phyloP scores from a whole-genome alignment of 2,329 filamentous ascomycete species.

The Anisogramma anomala region DNA sequence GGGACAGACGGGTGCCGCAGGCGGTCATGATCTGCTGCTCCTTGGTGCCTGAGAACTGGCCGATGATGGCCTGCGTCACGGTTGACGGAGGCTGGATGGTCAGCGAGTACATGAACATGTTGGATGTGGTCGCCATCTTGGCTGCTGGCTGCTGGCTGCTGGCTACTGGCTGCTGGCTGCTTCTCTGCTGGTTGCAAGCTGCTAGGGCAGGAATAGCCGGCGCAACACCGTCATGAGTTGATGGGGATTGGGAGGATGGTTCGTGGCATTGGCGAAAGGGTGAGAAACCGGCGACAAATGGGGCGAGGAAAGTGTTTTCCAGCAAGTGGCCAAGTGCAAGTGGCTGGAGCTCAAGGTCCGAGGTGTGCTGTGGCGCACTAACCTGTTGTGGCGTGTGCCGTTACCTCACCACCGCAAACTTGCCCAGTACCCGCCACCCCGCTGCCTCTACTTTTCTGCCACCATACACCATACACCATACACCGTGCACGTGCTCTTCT shows the following conservation, averaged over 20 bases:
- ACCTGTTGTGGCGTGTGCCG: background rate
- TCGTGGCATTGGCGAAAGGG: background rate
- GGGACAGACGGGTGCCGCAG: slow-evolving; percentile 77
- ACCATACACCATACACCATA: too few species aligned
- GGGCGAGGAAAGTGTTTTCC: background rate
- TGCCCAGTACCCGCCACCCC: background rate
- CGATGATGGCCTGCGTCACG: slow-evolving; percentile 80
- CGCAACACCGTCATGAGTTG: slow-evolving; percentile 26
- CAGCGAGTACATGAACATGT: slow-evolving; percentile 97
- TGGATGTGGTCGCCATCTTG: slow-evolving; percentile 91
- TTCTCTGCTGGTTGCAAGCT: too few species aligned
- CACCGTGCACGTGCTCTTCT: too few species aligned
- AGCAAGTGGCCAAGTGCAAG: background rate
- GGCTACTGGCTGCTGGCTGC: too few species aligned
- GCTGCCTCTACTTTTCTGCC: too few species aligned
- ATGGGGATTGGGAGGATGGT: background rate
- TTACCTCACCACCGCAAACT: background rate
- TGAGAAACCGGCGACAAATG: background rate
- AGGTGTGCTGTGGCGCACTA: too few species aligned
- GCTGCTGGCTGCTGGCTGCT: too few species aligned
- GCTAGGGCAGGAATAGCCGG: slow-evolving; percentile 37
- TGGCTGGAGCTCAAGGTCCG: too few species aligned
- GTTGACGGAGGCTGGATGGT: slow-evolving; percentile 88
- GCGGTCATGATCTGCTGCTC: slow-evolving; percentile 96
- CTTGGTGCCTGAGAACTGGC: slow-evolving; percentile 91